Base-by-base conservation (phyloP, 2,329 filamentous ascomycete species). In the Fusarium clavum region DNA sequence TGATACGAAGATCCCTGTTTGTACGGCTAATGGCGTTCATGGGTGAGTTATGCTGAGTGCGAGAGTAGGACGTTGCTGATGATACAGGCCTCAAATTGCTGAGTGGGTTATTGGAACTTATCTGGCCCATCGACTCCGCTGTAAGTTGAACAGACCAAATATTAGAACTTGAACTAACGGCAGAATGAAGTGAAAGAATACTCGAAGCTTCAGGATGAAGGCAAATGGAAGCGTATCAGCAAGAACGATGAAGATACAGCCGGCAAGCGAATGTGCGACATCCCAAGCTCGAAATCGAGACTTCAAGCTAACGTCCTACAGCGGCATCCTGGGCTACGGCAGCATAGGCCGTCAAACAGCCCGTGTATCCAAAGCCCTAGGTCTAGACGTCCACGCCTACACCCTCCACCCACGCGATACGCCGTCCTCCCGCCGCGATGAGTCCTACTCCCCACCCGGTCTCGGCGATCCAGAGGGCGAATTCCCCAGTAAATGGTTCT, bases 371-470 rank as follows among this genome's bases (percentile, higher is more conserved):
- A 83, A 83, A 16, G 90, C 90, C 4, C 79, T 93, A 73, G 92
- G 92, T 20, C 90, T 93, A 86, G 84, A 88, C 29, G 87, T 95
- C 1, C 84, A 94, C 75, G 92, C 92, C 1, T 94, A 92, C 81
- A 95, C 92, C 0, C 89, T 92, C 0, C 88, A 87, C 27, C 87
- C 91, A 1, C 89, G 91, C n/a, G 77, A 82, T 11, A 93, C 91
- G 0, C 86, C 89, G 0, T 89, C 90, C 57, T 91, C 89, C 2
- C 86, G 86, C 46, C 82, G 79, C 29, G 92, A 95, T 78, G 77
- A 80, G 16, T 87, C 88, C 8, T 95, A 91, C 80, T 87, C 90
- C 34, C 88, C 93, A 0, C 88, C 89, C 0, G 88, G 90, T 0
- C 92, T 91, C 10, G 86, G 86, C 8, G 86, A 88, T 53, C 81